Base-by-base conservation (phyloP, 176 grass and related monocot species). In the Zizania latifolia region DNA sequence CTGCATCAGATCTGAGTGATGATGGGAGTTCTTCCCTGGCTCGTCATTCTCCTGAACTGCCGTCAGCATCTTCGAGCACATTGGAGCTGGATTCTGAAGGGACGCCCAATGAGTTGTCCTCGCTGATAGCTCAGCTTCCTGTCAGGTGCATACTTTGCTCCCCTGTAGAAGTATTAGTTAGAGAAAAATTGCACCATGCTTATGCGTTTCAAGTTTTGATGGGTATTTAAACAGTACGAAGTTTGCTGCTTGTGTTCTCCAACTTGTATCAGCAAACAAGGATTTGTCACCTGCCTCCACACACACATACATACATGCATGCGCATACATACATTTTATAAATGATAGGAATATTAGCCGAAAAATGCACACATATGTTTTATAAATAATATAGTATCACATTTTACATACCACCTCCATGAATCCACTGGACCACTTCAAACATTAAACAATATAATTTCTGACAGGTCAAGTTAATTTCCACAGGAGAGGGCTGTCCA, bases 401-500 rank as follows among this genome's bases (percentile, higher is more conserved):
- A n/a, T n/a, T n/a, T n/a, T n/a, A n/a, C n/a, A n/a, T n/a, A n/a
- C n/a, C n/a, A n/a, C n/a, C n/a, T n/a, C n/a, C n/a, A n/a, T n/a
- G n/a, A n/a, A n/a, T n/a, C n/a, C n/a, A n/a, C n/a, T n/a, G n/a
- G n/a, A n/a, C 7, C 24, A 81, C 54, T 69, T 30, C 21, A 84
- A 5, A 57, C 56, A 77, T 37, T 74, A 5, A 46, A 66, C 44
- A 12, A 5, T 10, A 24, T 35, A 8, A 11, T 57, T 6, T n/a
- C 46, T 46, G 36, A 65, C 30, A 66, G 15, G 13, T 50, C 58
- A 70, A 35, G 38, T 45, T 12, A 31, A 23, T 65, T 68, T 65
- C 58, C 37, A 65, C 90, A 93, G 86, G 81, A 89, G 70, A 84
- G 90, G 90, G 8, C 57, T 93, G 10, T 93, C 86, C 38, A 87